phyloP scores from a whole-genome alignment of 1,139 yeast species.

The Diutina rugosa region DNA sequence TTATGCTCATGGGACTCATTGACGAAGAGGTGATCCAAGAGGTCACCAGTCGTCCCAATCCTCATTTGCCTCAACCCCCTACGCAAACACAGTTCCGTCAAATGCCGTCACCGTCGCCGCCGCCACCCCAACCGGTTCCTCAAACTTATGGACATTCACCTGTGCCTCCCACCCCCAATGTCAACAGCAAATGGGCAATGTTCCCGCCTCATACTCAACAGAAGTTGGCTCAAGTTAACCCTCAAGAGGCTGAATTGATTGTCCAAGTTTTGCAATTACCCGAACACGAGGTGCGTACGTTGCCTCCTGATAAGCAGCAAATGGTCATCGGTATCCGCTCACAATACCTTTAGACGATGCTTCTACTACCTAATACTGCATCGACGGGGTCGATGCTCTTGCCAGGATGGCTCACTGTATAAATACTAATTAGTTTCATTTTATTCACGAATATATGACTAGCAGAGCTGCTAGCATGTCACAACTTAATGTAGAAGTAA shows the following conservation, averaged over 20 bases:
- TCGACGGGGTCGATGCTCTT: neutral
- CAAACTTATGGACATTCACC: neutral
- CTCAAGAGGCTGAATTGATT: constrained; percentile 50
- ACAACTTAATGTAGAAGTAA: too few relatives aligned
- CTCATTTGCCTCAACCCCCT: constrained; percentile 5
- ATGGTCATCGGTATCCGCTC: constrained; percentile 48
- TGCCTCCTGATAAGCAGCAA: constrained; percentile 48
- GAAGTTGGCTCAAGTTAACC: constrained; percentile 33
- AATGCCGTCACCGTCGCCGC: constrained; percentile 5
- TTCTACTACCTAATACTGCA: neutral
- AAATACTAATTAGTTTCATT: neutral
- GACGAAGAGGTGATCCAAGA: constrained; percentile 49
- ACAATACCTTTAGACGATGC: constrained; percentile 31
- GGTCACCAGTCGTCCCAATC: constrained; percentile 16
- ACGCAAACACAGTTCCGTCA: constrained; percentile 5
- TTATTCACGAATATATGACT: neutral
- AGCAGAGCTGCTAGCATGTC: too few relatives aligned
- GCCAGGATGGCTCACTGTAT: neutral
- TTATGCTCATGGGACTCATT: constrained; percentile 64
- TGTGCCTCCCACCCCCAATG: constrained; percentile 9
- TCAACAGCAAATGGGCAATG: constrained; percentile 29
- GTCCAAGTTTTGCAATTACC: constrained; percentile 51
- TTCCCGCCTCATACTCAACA: constrained; percentile 36
- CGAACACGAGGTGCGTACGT: constrained; percentile 36
- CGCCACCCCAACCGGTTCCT: constrained; percentile 6